These are phyloP conservation scores for Candida insectorum DNA, from an alignment of 805 yeast genomes.

Conservation along the genomic window DNA sequence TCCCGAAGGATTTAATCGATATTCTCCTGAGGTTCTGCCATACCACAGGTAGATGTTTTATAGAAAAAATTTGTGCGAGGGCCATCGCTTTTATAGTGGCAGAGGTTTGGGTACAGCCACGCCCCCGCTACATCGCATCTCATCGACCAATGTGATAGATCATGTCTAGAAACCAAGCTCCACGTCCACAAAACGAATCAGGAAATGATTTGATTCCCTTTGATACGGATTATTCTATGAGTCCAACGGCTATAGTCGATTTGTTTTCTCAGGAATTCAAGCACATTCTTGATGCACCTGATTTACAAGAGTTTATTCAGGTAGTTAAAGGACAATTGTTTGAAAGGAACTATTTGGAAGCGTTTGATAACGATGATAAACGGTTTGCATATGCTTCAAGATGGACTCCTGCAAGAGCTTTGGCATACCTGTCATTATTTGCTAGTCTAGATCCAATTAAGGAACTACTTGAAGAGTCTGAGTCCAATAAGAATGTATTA, in stretches of 20 bases:
- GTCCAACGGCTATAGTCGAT: slow-evolving; percentile 33
- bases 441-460: slow-evolving; percentile 44
- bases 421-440: slow-evolving; percentile 69
- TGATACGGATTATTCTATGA: slow-evolving; percentile 26
- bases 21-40: slow-evolving; percentile 37
- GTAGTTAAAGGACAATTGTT: slow-evolving; percentile 65
- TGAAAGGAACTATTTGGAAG: slow-evolving; percentile 65
- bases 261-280: slow-evolving; percentile 32
- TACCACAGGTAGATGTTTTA: slow-evolving; percentile 52
- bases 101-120: no score
- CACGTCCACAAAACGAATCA: no score
- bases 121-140: no score
- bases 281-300: slow-evolving; percentile 30
- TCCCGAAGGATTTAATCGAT: slow-evolving; percentile 4
- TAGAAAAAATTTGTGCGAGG: slow-evolving; percentile 1
- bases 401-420: slow-evolving; percentile 84
- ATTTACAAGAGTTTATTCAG: slow-evolving; percentile 51
- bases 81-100: slow-evolving; percentile 6
- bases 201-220: slow-evolving; percentile 27
- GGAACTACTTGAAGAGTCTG: slow-evolving; percentile 31
- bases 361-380: slow-evolving; percentile 61
- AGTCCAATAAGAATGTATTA: slow-evolving; percentile 38
- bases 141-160: no score
- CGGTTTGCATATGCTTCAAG: slow-evolving; percentile 76
- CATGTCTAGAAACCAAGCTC: no score